These are phyloP conservation scores for Prunella vulgaris DNA, from an alignment of 257 asterid species.

Conservation along the genomic window DNA sequence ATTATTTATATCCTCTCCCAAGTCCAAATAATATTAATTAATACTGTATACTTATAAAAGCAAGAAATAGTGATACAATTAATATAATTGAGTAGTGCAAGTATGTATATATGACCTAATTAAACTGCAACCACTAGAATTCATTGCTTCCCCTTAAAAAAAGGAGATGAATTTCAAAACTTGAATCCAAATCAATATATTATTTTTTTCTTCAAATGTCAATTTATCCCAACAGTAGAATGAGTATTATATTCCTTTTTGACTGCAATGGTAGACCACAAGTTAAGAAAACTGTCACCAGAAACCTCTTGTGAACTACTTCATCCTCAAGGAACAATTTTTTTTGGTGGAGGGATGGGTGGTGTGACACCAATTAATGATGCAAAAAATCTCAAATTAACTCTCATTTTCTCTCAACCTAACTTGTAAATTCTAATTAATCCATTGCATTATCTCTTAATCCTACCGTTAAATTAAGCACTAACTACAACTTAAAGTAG, in stretches of 20 bases:
- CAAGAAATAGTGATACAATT: not conserved
- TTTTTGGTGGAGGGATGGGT: not conserved
- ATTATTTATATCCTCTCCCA: no score
- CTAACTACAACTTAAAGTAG: slow-evolving; percentile 15
- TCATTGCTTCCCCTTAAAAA: slow-evolving; percentile 29
- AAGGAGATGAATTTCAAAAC: slow-evolving; percentile 29
- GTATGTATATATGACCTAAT: not conserved
- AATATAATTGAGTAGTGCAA: not conserved
- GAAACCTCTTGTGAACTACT: slow-evolving; percentile 35
- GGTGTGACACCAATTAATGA: slow-evolving; percentile 27
- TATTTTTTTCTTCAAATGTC: slow-evolving; percentile 13
- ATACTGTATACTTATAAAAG: not conserved
- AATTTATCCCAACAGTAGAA: slow-evolving; percentile 13
- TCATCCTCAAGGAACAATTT: slow-evolving; percentile 37
- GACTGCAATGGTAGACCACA: slow-evolving; percentile 47
- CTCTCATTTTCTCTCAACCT: not conserved
- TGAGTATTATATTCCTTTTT: slow-evolving; percentile 23
- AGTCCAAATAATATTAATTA: not conserved
- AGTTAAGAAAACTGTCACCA: slow-evolving; percentile 62
- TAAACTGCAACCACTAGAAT: slow-evolving; percentile 10
- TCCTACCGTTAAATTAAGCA: slow-evolving; percentile 39
- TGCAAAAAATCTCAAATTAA: not conserved
- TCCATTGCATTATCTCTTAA: slow-evolving; percentile 12
- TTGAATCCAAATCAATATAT: slow-evolving; percentile 25
- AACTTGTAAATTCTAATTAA: slow-evolving; percentile 29